Base-by-base conservation (phyloP, 805 yeast genomes). In the Priceomyces carsonii region DNA sequence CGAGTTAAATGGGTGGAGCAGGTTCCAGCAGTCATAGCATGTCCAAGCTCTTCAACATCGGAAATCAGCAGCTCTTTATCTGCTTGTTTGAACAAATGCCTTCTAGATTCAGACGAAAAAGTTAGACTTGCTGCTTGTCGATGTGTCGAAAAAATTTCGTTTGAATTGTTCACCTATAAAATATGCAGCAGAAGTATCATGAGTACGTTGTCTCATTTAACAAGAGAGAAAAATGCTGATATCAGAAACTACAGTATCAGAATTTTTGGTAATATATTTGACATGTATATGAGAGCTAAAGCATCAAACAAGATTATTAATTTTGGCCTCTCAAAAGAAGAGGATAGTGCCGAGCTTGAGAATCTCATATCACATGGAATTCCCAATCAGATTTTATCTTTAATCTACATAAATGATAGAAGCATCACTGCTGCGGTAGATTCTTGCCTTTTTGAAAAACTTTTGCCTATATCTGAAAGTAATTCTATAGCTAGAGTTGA, bases 341-440 rank as follows among this genome's bases (percentile, higher is more conserved):
- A 39, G 3, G 62, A 57, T 24, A 47, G 50, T 14, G 53, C 42
- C 3, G 50, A 52, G 5, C 39, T 65, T 3, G 62, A 65, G 12
- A 47, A 50, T 5, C 40, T 63, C 16, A 51, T 77, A 6, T 54
- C 47, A 6, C 35, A 59, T 4, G 68, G 70, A 53, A 79, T 88
- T 17, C 96, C 96, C 1, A 75, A 78, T 28, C 71, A 73, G 15
- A 55, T 89, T 0, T 61, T 89, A 29, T 75, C 79, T 15, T 67
- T 86, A 28, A 71, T 83, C 32, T 89, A 85, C 50, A 82, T 89
- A 43, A 86, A 87, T 52, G 89, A 85, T 47, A 71, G 62, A 33
- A 65, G 69, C 7, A 80, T 86, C 32, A 86, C 82, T 38, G 71
- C 80, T 8, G 62, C 73, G 8, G 83, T 87, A 9, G 96, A 88